These are phyloP conservation scores for Stephania cephalantha DNA, from an alignment of 164 flowering plant species.

Conservation along the genomic window DNA sequence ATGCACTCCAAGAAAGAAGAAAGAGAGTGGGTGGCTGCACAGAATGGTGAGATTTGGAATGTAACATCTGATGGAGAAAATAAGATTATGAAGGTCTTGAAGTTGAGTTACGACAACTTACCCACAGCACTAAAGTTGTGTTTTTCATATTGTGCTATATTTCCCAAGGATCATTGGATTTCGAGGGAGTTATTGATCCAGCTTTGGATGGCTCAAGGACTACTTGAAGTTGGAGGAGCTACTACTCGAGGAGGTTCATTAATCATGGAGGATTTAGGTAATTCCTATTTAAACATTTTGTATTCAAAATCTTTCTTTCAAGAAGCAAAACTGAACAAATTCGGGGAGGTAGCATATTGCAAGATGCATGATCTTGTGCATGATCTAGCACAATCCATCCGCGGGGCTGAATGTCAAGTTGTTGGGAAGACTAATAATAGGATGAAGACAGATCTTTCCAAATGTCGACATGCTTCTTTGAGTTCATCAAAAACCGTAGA, in stretches of 20 bases:
- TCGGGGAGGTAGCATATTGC: neutral
- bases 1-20: slow-evolving; percentile 5
- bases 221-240: neutral
- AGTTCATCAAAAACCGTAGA: too few relatives aligned
- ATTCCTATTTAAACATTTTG: neutral
- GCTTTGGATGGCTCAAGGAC: slow-evolving; percentile 1
- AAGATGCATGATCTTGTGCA: neutral
- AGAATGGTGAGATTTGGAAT: neutral
- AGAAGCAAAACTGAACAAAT: neutral
- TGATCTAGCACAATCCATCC: neutral
- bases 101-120: slow-evolving; percentile 2
- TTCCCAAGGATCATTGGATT: neutral
- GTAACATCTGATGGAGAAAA: neutral
- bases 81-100: neutral
- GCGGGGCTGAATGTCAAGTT: neutral
- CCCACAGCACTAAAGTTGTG: neutral
- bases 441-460: neutral
- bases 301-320: neutral
- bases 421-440: neutral
- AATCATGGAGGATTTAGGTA: neutral
- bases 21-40: neutral
- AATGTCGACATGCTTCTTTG: too few relatives aligned
- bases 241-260: neutral
- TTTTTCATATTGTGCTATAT: neutral
- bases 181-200: neutral